Evolutionary conservation across 306 rosid genomes (phyloP).

Genomic region (apple (Malus domestica)): DNA sequence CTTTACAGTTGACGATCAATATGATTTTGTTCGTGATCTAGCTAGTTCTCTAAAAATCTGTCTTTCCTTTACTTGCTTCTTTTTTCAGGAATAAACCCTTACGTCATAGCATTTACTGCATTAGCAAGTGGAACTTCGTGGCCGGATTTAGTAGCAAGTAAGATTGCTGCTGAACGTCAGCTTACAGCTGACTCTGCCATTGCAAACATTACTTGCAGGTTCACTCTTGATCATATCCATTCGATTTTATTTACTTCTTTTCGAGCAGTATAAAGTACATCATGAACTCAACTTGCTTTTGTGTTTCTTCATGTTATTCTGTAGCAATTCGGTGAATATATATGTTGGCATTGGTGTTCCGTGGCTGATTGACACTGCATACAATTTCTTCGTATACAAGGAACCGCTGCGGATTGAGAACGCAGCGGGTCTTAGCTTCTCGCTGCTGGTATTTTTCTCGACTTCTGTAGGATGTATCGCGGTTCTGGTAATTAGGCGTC

Average conservation of each 20-base stretch:
- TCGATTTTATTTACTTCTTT: not conserved
- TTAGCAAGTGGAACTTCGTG: constrained; percentile 90
- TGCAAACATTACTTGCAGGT: constrained; percentile 99
- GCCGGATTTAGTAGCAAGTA: constrained; percentile 99
- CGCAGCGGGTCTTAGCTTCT: constrained; percentile 83
- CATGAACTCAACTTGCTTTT: constrained; percentile 7
- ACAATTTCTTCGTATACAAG: constrained; percentile 64
- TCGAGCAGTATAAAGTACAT: not conserved
- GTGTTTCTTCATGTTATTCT: constrained; percentile 4
- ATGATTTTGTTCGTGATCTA: not conserved
- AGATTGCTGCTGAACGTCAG: constrained; percentile 97
- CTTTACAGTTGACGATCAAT: constrained; percentile 7
- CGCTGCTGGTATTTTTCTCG: constrained; percentile 65
- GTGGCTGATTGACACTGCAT: constrained; percentile 76
- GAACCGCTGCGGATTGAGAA: constrained; percentile 65
- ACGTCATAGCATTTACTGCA: constrained; percentile 92
- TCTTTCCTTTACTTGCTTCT: not conserved
- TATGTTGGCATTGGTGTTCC: constrained; percentile 94
- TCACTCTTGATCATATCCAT: constrained; percentile 11
- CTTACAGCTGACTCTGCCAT: constrained; percentile 90
- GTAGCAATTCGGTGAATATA: constrained; percentile 91
- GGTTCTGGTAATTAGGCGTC: constrained; percentile 73
- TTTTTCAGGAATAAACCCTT: constrained; percentile 78
- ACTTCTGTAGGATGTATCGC: constrained; percentile 75
- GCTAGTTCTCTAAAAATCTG: constrained; percentile 6